Evolutionary conservation across 768 basidiomycete species (phyloP), one percentile per base, ranked within the genome.

Genomic region (Leccinum uliginosum): DNA sequence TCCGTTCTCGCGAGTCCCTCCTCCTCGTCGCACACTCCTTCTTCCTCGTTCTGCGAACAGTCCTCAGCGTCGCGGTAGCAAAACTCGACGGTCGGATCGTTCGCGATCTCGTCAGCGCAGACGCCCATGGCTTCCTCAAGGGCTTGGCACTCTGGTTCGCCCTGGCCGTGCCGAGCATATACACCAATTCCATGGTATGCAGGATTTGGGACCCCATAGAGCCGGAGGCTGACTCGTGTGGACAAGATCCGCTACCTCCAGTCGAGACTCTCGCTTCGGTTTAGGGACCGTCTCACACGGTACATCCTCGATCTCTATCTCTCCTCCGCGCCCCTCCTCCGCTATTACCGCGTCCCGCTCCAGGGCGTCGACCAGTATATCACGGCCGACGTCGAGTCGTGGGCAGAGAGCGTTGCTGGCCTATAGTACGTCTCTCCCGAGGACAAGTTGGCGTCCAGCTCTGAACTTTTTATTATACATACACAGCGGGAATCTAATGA

Each of bases 231-330:
- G 26, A 38, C 50, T 0, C 4, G 9, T 10, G 35, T 9, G n/a
- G n/a, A 38, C 0, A 38, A 38, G 38, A 38, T 38, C n/a, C 38
- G 38, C 6, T 89, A 93, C 68, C 78, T 98, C 1, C 94, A 98
- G 73, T 83, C 88, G 4, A 91, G 89, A 54, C 81, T 98, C 3
- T 84, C 93, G 0, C 79, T 96, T 3, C 80, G 85, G 3, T 80
- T 98, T 60, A 80, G 95, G 30, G 94, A 92, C 0, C 85, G 91
- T 11, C 77, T 98, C 24, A 94, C 93, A 0, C 85, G 91, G 27
- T 98, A 97, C 70, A 86, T 88, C 0, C 88, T 95, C 67, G 94
- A 96, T 67, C 79, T 98, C 12, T 98, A 98, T 69, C 83, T 98
- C 56, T 89, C 87, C 23, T 81, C 86, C 0, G 73, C 80, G 3